A percentile compares a stretch with the other conserved stretches of the same genome.
These are phyloP conservation scores for Nematocida sp. DNA, from an alignment of 371 early-diverging fungal genomes.

Conservation along the genomic window DNA sequence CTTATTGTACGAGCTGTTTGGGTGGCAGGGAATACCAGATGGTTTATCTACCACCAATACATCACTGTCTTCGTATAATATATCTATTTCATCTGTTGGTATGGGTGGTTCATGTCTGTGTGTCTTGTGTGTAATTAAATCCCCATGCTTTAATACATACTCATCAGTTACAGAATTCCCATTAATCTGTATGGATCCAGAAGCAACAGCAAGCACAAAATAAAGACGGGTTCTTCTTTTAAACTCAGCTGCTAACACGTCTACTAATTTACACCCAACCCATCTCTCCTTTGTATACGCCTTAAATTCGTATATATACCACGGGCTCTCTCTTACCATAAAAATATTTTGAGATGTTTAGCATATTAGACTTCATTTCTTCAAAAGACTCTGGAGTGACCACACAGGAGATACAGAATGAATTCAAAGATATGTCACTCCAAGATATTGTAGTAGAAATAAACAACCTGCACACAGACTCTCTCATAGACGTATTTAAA, in stretches of 20 bases:
- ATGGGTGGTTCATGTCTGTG: constrained; percentile 69
- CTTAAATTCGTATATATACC: constrained; percentile 65
- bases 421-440: constrained; percentile 61
- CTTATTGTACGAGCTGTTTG: constrained; percentile 68
- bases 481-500: constrained; percentile 63
- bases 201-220: constrained; percentile 65
- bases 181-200: constrained; percentile 70
- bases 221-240: constrained; percentile 61
- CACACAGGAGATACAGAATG: constrained; percentile 60
- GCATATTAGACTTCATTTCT: constrained; percentile 63
- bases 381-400: constrained; percentile 62
- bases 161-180: constrained; percentile 40
- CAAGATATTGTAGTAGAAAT: constrained; percentile 59
- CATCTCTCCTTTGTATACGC: constrained; percentile 70
- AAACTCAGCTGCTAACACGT: constrained; percentile 68
- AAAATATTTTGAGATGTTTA: constrained; percentile 72
- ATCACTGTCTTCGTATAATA: constrained; percentile 62
- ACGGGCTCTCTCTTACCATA: constrained; percentile 56
- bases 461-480: constrained; percentile 54
- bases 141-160: constrained; percentile 62
- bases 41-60: constrained; percentile 70
- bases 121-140: constrained; percentile 69
- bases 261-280: constrained; percentile 63
- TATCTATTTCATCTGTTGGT: constrained; percentile 59
- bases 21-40: constrained; percentile 71